These are phyloP conservation scores for Dioscorea dumetorum DNA, from an alignment of 106 monocot genomes.

Conservation along the genomic window DNA sequence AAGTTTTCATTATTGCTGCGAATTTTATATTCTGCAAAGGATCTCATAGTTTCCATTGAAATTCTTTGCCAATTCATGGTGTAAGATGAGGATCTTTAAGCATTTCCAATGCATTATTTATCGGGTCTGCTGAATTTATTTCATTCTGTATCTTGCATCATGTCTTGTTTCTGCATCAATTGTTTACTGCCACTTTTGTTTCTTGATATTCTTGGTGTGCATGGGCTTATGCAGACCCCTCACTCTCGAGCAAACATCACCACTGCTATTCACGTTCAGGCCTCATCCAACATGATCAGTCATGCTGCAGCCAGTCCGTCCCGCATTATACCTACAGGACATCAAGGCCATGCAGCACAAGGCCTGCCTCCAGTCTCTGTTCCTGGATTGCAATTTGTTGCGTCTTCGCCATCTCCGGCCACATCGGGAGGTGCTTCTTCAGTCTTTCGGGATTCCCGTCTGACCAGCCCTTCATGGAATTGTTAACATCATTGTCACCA, in stretches of 20 bases:
- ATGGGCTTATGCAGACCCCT: background rate
- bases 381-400: conserved; percentile 30
- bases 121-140: no score
- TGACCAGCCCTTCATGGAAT: conserved; percentile 10
- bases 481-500: background rate
- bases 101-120: no score
- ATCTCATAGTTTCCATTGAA: no score
- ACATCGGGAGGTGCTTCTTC: conserved; percentile 53
- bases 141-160: no score
- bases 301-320: conserved; percentile 29
- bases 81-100: no score
- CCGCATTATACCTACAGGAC: conserved; percentile 28
- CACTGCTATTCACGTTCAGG: conserved; percentile 7
- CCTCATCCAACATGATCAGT: conserved; percentile 12
- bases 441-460: conserved; percentile 41
- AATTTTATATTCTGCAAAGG: no score
- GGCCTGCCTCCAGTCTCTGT: conserved; percentile 25
- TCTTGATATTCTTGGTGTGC: background rate
- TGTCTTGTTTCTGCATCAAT: no score
- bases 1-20: no score
- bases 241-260: conserved; percentile 5
- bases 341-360: conserved; percentile 13
- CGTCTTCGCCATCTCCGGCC: conserved; percentile 65
- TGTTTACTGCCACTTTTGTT: no score
- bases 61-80: no score